Evolutionary conservation across 495 filamentous ascomycete genomes (phyloP).

Genomic region (Tuber indicum): DNA sequence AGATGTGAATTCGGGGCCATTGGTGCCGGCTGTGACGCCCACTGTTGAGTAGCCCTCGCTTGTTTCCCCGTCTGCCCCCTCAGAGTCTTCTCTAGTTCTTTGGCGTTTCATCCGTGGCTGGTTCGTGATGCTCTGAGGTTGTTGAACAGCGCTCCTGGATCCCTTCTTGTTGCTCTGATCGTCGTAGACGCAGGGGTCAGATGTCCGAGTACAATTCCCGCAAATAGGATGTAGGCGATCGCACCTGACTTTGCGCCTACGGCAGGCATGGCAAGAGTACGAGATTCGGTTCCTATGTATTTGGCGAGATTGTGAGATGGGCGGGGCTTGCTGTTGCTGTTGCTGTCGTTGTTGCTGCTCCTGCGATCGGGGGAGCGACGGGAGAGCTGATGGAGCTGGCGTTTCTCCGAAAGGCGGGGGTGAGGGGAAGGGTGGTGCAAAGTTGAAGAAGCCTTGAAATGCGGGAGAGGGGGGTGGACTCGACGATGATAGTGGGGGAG

Average conservation of each 20-base stretch:
- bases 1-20: background rate
- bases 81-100: slow-evolving; percentile 6
- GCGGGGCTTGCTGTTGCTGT: slow-evolving; percentile 10
- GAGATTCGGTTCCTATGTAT: slow-evolving; percentile 41
- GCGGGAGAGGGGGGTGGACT: background rate
- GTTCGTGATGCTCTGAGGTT: background rate
- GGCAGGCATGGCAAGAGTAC: slow-evolving; percentile 48
- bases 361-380: background rate
- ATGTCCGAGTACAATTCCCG: slow-evolving; percentile 55
- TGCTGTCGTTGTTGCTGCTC: background rate
- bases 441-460: slow-evolving; percentile 18
- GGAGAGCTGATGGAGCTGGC: background rate
- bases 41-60: background rate
- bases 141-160: slow-evolving; percentile 16
- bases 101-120: slow-evolving; percentile 14
- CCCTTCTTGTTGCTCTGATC: slow-evolving; percentile 25
- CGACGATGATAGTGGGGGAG: background rate
- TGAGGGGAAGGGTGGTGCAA: slow-evolving; percentile 9
- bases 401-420: background rate
- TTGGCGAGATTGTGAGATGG: slow-evolving; percentile 27
- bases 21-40: background rate
- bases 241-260: slow-evolving; percentile 63
- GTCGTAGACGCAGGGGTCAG: slow-evolving; percentile 30
- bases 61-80: slow-evolving; percentile 18
- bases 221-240: slow-evolving; percentile 60